Evolutionary conservation across 371 early-diverging fungal genomes (phyloP).

Genomic region (Dinochytrium kinnereticum): DNA sequence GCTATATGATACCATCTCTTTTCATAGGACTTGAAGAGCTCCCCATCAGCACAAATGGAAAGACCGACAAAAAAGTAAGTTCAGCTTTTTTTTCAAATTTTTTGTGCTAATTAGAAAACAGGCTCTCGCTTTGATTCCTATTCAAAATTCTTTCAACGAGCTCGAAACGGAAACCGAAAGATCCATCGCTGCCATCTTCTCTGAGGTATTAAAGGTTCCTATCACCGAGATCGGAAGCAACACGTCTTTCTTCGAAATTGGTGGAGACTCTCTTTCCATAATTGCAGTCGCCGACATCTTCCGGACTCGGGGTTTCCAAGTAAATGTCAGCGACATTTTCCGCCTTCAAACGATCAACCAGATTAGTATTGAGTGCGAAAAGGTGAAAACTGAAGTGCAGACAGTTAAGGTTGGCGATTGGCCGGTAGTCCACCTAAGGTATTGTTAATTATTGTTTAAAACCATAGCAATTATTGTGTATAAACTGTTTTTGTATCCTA

Average conservation of each 20-base stretch:
- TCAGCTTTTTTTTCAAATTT: neutral
- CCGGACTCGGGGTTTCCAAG: neutral
- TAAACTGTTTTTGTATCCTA: neutral
- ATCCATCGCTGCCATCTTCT: constrained; percentile 1
- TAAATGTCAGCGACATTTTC: neutral
- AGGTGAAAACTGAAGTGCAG: neutral
- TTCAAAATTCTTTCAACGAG: neutral
- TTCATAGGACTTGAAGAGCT: constrained; percentile 16
- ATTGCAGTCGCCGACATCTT: constrained; percentile 18
- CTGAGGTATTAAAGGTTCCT: neutral
- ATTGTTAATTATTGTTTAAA: too few relatives aligned
- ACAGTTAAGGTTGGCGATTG: neutral
- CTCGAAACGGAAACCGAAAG: neutral
- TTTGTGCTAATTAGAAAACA: neutral
- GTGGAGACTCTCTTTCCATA: constrained; percentile 36
- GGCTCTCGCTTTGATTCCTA: neutral
- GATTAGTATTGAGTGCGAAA: neutral
- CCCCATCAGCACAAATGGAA: constrained; percentile 17
- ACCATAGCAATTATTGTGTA: neutral
- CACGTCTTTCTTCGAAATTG: constrained; percentile 38
- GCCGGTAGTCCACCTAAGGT: neutral
- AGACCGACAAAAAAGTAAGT: constrained; percentile 11
- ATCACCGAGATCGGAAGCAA: constrained; percentile 12
- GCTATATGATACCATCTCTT: constrained; percentile 9
- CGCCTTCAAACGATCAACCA: neutral